Conservation (phyloP, 805 yeast species). For the Zygotorulaspora chibaensis region DNA sequence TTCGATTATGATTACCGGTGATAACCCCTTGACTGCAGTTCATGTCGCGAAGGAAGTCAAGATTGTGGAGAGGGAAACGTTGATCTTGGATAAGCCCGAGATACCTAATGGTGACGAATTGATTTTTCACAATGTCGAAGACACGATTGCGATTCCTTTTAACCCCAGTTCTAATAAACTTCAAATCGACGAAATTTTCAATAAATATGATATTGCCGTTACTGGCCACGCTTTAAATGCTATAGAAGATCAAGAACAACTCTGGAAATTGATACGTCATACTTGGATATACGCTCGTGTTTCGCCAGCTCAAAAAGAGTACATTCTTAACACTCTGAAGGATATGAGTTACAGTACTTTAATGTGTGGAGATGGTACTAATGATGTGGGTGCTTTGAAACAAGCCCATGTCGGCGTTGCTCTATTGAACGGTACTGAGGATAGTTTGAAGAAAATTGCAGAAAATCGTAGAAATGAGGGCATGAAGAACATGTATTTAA, state of each 20-base stretch:
- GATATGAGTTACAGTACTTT: constrained; percentile 86
- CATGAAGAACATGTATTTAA: constrained; percentile 64
- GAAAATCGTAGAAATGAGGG: constrained; percentile 71
- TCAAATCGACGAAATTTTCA: constrained; percentile 45
- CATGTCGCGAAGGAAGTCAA: constrained; percentile 94
- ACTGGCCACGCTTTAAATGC: constrained; percentile 85
- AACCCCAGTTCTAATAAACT: constrained; percentile 45
- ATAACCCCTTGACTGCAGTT: constrained; percentile 95
- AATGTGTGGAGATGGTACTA: constrained; percentile 99
- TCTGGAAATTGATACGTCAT: constrained; percentile 70
- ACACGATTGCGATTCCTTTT: constrained; percentile 64
- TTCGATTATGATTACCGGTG: constrained; percentile 97
- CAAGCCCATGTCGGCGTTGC: constrained; percentile 99
- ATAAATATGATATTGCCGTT: constrained; percentile 76
- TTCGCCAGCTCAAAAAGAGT: constrained; percentile 93
- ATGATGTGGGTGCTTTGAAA: constrained; percentile 97
- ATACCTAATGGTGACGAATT: constrained; percentile 49
- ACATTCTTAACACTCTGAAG: constrained; percentile 75
- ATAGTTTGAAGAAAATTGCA: constrained; percentile 81
- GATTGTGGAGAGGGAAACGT: constrained; percentile 76
- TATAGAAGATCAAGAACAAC: constrained; percentile 62
- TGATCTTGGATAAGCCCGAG: constrained; percentile 83
- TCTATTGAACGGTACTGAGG: constrained; percentile 94
- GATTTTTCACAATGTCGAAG: constrained; percentile 83
- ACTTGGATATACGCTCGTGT: constrained; percentile 98